These are phyloP conservation scores for Dacryopinax spathularia DNA, from an alignment of 768 basidiomycete species.

Conservation along the genomic window DNA sequence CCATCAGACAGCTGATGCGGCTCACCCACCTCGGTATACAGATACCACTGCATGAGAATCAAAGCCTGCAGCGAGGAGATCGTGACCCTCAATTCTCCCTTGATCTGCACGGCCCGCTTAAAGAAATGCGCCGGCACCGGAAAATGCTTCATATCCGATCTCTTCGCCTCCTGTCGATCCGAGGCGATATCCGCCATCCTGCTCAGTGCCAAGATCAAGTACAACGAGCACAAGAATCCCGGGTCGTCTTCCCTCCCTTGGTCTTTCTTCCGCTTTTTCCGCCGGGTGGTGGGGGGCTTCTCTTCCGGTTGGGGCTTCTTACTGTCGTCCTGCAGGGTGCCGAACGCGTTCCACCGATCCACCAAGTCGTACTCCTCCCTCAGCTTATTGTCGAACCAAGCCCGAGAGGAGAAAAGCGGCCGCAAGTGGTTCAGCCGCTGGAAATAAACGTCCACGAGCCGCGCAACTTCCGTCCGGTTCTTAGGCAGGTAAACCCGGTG, in stretches of 20 bases:
- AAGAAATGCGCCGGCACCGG: constrained; percentile 40
- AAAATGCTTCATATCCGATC: constrained; percentile 2
- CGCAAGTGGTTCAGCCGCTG: constrained; percentile 62
- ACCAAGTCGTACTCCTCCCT: constrained; percentile 45
- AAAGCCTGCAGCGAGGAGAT: constrained; percentile 71
- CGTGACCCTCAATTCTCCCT: constrained; percentile 71
- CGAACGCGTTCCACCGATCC: constrained; percentile 24
- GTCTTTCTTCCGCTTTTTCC: background rate
- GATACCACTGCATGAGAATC: constrained; percentile 75
- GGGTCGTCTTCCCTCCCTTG: constrained; percentile 39
- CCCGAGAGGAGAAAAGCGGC: constrained; percentile 49
- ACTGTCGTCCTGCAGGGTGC: background rate
- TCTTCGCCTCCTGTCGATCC: background rate
- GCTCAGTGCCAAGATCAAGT: constrained; percentile 64
- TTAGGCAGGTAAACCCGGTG: background rate
- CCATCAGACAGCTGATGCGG: background rate
- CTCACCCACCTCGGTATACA: constrained; percentile 62
- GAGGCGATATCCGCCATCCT: constrained; percentile 18
- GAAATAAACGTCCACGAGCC: constrained; percentile 59
- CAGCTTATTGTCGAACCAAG: constrained; percentile 52
- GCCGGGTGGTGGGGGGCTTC: constrained; percentile 12
- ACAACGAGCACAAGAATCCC: constrained; percentile 63
- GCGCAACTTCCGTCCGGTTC: background rate
- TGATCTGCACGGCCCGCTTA: constrained; percentile 58
- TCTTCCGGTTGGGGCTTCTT: too few relatives aligned